Conservation (phyloP, 768 basidiomycete genomes). For the Leucosporidium creatinivorum region DNA sequence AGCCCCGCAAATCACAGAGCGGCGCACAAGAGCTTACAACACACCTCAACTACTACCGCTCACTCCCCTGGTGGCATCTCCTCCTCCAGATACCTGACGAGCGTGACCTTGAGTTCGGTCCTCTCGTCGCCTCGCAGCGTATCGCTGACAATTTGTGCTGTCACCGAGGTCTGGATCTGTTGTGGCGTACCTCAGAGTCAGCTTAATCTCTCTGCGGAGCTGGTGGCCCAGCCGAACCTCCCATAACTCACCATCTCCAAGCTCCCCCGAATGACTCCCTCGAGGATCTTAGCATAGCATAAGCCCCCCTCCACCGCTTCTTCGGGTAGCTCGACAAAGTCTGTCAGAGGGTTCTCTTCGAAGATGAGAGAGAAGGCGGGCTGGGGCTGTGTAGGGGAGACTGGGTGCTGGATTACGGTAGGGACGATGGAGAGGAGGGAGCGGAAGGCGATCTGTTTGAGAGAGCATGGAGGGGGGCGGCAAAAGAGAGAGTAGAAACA, state of each 20-base stretch:
- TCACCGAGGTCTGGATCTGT: constrained; percentile 93
- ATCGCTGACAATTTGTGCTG: constrained; percentile 80
- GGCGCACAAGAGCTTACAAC: constrained; percentile 5
- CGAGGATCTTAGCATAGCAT: constrained; percentile 94
- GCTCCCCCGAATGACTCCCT: constrained; percentile 85
- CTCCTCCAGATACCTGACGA: constrained; percentile 89
- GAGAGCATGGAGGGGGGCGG: neutral
- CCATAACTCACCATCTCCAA: constrained; percentile 90
- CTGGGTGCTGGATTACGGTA: constrained; percentile 59
- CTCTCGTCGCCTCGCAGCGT: constrained; percentile 84
- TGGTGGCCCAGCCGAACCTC: too few species aligned
- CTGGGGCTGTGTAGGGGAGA: constrained; percentile 41
- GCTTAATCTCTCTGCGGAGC: too few species aligned
- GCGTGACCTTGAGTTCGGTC: constrained; percentile 84
- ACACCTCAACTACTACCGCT: neutral
- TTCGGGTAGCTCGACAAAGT: constrained; percentile 93
- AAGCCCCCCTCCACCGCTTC: constrained; percentile 85
- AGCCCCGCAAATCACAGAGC: neutral
- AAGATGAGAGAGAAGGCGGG: constrained; percentile 67
- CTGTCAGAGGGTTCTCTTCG: constrained; percentile 92
- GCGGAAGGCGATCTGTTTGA: constrained; percentile 87
- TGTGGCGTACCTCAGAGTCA: too few species aligned
- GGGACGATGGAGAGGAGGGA: constrained; percentile 92
- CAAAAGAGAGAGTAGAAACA: too few species aligned
- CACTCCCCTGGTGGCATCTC: constrained; percentile 48